Percentiles rank a stretch among this genome's conserved stretches.
These are phyloP conservation scores for Nidula niveotomentosa DNA, from an alignment of 1,284 basidiomycete genomes.

Conservation along the genomic window DNA sequence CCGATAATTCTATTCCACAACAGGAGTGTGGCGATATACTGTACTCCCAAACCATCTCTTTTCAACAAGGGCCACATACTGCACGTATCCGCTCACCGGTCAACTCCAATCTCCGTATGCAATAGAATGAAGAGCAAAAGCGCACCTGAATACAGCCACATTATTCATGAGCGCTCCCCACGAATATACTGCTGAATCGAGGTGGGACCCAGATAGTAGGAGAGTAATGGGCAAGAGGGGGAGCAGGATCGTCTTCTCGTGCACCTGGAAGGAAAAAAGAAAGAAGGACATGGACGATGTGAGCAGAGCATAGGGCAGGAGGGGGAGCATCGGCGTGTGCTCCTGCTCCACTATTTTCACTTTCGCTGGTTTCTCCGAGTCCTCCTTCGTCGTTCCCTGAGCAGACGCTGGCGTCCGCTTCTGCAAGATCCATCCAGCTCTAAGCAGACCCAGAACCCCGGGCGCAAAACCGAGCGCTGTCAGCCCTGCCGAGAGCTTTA, in stretches of 20 bases:
- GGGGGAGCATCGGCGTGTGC: slow-evolving; percentile 52
- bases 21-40: slow-evolving; percentile 65
- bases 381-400: not conserved
- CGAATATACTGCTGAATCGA: slow-evolving; percentile 67
- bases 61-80: slow-evolving; percentile 92
- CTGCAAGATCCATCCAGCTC: slow-evolving; percentile 39
- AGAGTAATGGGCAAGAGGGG: slow-evolving; percentile 85
- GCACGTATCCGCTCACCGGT: not conserved
- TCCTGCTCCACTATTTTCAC: slow-evolving; percentile 12
- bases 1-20: slow-evolving; percentile 87
- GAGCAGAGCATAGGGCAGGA: slow-evolving; percentile 71
- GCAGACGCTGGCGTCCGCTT: too few relatives aligned
- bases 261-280: slow-evolving; percentile 94
- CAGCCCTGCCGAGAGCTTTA: slow-evolving; percentile 57
- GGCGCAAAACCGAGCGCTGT: slow-evolving; percentile 69
- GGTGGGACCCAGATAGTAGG: slow-evolving; percentile 64
- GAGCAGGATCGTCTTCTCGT: slow-evolving; percentile 92
- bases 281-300: slow-evolving; percentile 87
- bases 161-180: slow-evolving; percentile 85
- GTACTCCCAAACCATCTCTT: slow-evolving; percentile 76
- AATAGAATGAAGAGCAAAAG: not conserved
- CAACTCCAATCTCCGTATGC: too few relatives aligned
- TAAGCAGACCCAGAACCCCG: slow-evolving; percentile 53
- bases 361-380: slow-evolving; percentile 9
- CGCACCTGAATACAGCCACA: slow-evolving; percentile 86